Conservation (phyloP, 129 eudicot genomes). For the Tagetes erecta region DNA sequence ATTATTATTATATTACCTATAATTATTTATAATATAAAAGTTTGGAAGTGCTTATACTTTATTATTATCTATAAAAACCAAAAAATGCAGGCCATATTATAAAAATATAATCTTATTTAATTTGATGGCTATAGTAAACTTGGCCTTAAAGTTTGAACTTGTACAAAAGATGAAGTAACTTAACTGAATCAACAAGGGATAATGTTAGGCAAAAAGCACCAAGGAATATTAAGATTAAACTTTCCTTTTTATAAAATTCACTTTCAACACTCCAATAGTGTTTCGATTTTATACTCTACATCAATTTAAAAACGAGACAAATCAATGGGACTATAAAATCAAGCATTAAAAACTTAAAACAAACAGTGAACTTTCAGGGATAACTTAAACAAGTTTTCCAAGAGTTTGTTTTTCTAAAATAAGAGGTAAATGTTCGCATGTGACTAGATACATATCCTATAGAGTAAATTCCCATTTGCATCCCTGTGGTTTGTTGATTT, state of each 20-base stretch:
- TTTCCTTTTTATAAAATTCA: constrained; percentile 3
- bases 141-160: constrained; percentile 23
- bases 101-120: neutral
- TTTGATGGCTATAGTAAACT: constrained; percentile 10
- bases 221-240: constrained; percentile 14
- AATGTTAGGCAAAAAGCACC: constrained; percentile 27
- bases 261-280: neutral
- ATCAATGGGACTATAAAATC: no score
- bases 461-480: no score
- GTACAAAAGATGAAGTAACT: neutral
- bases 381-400: no score
- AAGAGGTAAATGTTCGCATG: no score
- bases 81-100: constrained; percentile 1
- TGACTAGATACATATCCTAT: no score
- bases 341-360: no score
- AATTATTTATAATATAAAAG: neutral
- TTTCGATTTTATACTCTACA: no score
- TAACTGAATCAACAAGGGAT: constrained; percentile 9
- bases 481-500: no score
- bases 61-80: neutral
- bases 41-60: neutral
- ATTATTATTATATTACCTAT: neutral
- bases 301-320: no score
- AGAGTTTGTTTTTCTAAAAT: no score
- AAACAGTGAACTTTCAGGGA: no score